Base-by-base conservation (phyloP, 2,329 filamentous ascomycete genomes). In the Massarina eburnea region DNA sequence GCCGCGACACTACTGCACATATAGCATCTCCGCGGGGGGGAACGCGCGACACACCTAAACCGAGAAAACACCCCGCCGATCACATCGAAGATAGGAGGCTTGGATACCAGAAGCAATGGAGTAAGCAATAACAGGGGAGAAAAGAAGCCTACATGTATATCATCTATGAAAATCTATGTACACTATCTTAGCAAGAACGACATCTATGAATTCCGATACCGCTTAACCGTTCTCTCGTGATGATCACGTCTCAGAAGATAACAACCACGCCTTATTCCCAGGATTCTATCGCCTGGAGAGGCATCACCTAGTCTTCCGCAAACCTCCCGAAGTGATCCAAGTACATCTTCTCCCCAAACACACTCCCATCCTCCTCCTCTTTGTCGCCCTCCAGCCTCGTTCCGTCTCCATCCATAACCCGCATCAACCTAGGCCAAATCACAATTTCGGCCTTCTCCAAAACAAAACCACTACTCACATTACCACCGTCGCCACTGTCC, bases 21-120 rank as follows among this genome's bases (percentile, higher is more conserved):
- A 14, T 14, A 8, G 51, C 35, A 51, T 58, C 55, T 57, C 55
- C 55, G 55, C 54, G 55, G 55, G 24, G 33, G 17, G 12, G 24
- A 18, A 14, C 33, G 32, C 32, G n/a, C 12, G 19, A 19, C n/a
- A 14, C 9, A 40, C n/a, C 17, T 18, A 22, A 14, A 8, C 30
- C n/a, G 38, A 29, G 17, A 30, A 32, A 20, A n/a, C n/a, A n/a
- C n/a, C n/a, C 19, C 38, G n/a, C 24, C 22, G 38, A 20, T 9
- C 22, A 32, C 22, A n/a, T n/a, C n/a, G n/a, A n/a, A n/a, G n/a
- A n/a, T n/a, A n/a, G n/a, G n/a, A n/a, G n/a, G n/a, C n/a, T n/a
- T n/a, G n/a, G n/a, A n/a, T n/a, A n/a, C n/a, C n/a, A n/a, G n/a
- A n/a, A n/a, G n/a, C n/a, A n/a, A n/a, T n/a, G n/a, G n/a, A n/a